A percentile compares a stretch with the other conserved stretches of the same genome.
Evolutionary conservation across 2,329 filamentous ascomycete genomes (phyloP).

Genomic region (Monilinia aucupariae): DNA sequence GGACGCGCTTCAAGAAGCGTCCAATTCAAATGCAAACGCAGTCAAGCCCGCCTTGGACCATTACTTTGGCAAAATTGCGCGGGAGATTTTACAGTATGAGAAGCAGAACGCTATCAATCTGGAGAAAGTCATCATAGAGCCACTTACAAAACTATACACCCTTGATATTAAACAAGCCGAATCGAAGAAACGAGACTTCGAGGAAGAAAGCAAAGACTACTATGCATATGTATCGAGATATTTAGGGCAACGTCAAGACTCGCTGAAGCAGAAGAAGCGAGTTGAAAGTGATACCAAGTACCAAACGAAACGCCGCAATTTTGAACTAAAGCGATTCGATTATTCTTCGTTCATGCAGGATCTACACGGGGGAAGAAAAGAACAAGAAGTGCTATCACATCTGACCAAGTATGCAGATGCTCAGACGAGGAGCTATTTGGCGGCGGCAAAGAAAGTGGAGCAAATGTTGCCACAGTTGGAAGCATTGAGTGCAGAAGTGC

Average conservation of each 20-base stretch:
- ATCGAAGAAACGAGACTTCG: constrained; percentile 93
- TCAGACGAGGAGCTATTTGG: constrained; percentile 77
- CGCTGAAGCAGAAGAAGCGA: constrained; percentile 94
- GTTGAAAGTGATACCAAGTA: constrained; percentile 95
- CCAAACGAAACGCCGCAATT: constrained; percentile 85
- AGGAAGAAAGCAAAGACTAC: constrained; percentile 98
- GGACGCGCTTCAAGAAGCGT: constrained; percentile 79
- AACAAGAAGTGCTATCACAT: constrained; percentile 92
- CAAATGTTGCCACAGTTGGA: constrained; percentile 82
- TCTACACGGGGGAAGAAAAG: constrained; percentile 96
- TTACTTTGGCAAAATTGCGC: constrained; percentile 95
- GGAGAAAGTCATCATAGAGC: constrained; percentile 91
- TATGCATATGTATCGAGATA: constrained; percentile 94
- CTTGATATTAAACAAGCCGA: constrained; percentile 98
- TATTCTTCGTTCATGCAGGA: constrained; percentile 99
- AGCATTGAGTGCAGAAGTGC: constrained; percentile 82
- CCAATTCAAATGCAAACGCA: constrained; percentile 86
- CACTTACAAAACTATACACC: constrained; percentile 84
- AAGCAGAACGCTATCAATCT: constrained; percentile 76
- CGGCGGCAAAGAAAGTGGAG: constrained; percentile 81
- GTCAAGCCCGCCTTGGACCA: constrained; percentile 96
- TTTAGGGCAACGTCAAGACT: constrained; percentile 92
- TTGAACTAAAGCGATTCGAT: constrained; percentile 95
- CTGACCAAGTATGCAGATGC: constrained; percentile 90
- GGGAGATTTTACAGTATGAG: constrained; percentile 84